A percentile compares a stretch with the other conserved stretches of the same genome.
Conservation (phyloP, 768 basidiomycete species). For the Naematelia encephala region DNA sequence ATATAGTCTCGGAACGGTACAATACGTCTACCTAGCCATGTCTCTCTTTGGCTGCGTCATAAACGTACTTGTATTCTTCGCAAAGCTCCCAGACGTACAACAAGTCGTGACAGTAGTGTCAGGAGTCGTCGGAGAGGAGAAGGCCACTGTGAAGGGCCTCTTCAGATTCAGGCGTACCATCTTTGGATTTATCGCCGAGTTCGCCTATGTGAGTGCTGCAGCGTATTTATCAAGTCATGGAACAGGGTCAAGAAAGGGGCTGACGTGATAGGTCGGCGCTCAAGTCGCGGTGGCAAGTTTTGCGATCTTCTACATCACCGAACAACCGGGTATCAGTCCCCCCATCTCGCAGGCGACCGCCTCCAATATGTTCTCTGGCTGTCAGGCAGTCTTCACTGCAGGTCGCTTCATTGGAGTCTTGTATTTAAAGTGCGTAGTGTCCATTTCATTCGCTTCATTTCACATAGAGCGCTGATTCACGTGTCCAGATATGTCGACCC, state of each 20-base stretch:
- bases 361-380: slow-evolving; percentile 33
- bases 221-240: slow-evolving; percentile 2
- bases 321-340: slow-evolving; percentile 25
- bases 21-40: slow-evolving; percentile 44
- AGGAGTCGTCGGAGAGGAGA: slow-evolving; percentile 6
- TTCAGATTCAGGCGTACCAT: slow-evolving; percentile 22
- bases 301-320: slow-evolving; percentile 28
- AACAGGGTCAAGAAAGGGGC: not conserved
- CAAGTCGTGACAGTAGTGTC: slow-evolving; percentile 20
- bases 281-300: slow-evolving; percentile 41
- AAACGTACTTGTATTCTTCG: slow-evolving; percentile 20
- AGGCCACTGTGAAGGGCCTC: slow-evolving; percentile 14
- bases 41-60: slow-evolving; percentile 26
- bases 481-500: slow-evolving; percentile 12
- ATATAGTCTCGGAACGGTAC: slow-evolving; percentile 24
- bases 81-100: slow-evolving; percentile 41
- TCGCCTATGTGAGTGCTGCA: slow-evolving; percentile 13
- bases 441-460: not conserved
- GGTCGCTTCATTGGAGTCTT: slow-evolving; percentile 37
- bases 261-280: slow-evolving; percentile 36
- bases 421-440: slow-evolving; percentile 19
- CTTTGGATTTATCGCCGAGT: slow-evolving; percentile 24
- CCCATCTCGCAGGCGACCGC: slow-evolving; percentile 19
- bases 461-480: not conserved
- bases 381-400: slow-evolving; percentile 29